Evolutionary conservation across 768 basidiomycete genomes (phyloP).

Genomic region (Leccinum ochraceum): DNA sequence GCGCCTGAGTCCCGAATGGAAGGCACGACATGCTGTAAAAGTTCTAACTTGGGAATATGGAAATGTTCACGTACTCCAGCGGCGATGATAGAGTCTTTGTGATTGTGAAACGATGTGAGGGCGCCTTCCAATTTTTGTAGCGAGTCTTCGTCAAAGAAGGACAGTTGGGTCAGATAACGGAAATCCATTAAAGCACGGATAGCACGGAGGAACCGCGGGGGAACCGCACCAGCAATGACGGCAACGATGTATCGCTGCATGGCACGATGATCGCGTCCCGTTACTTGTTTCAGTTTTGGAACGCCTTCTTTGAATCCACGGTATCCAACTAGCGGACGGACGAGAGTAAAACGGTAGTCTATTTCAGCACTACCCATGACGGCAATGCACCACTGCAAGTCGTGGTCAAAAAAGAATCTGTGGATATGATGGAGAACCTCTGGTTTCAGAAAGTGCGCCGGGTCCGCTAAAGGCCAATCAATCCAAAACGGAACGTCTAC

Average conservation of each 20-base stretch:
- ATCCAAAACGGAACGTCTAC: background rate
- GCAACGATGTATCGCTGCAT: too few species aligned
- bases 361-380: background rate
- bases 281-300: too few species aligned
- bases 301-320: too few species aligned
- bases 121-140: too few species aligned
- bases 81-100: background rate
- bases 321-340: too few species aligned
- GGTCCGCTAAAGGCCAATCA: background rate
- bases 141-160: too few species aligned
- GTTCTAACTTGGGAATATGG: background rate
- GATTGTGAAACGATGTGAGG: background rate
- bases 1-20: background rate
- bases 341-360: too few species aligned
- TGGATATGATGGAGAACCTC: background rate
- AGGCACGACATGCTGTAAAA: background rate
- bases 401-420: background rate
- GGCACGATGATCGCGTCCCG: too few species aligned
- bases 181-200: too few species aligned
- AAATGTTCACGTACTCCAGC: background rate
- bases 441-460: background rate
- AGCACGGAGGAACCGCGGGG: too few species aligned
- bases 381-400: background rate
- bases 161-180: too few species aligned
- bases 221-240: too few species aligned